Conservation (phyloP, 2,329 filamentous ascomycete species). For the Penicillium thymicola region DNA sequence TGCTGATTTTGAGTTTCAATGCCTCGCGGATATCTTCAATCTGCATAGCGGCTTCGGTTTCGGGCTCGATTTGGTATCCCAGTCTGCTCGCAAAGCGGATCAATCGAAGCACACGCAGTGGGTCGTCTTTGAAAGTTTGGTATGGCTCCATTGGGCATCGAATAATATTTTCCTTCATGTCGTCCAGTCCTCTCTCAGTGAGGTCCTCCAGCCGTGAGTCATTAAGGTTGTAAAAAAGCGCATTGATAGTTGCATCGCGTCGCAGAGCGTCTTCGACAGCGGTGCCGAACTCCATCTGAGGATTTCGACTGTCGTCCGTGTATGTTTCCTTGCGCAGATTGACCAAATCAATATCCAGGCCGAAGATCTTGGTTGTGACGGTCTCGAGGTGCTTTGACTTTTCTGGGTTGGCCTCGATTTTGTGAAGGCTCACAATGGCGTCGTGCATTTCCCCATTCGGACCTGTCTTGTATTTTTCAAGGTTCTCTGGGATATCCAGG, state of each 20-base stretch:
- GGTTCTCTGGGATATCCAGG: constrained; percentile 38
- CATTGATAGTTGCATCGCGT: constrained; percentile 90
- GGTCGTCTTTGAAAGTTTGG: constrained; percentile 93
- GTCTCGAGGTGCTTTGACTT: constrained; percentile 97
- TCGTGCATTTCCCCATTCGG: constrained; percentile 53
- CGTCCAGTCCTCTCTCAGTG: constrained; percentile 67
- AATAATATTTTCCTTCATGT: constrained; percentile 71
- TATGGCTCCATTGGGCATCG: constrained; percentile 82
- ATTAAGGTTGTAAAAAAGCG: constrained; percentile 91
- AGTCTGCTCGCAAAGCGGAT: constrained; percentile 88
- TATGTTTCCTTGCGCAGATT: constrained; percentile 93
- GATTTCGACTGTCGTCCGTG: constrained; percentile 81
- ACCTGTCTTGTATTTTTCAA: constrained; percentile 45
- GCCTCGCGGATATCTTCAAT: constrained; percentile 73
- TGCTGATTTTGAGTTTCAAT: constrained; percentile 83
- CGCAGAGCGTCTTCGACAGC: constrained; percentile 84
- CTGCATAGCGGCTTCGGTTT: constrained; percentile 70
- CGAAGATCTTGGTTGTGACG: constrained; percentile 78
- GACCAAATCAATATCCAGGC: constrained; percentile 87
- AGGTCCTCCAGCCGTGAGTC: constrained; percentile 79
- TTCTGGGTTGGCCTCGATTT: constrained; percentile 86
- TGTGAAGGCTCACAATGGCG: constrained; percentile 74
- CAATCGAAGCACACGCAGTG: constrained; percentile 77
- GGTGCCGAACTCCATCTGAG: constrained; percentile 89
- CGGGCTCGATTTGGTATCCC: constrained; percentile 70